Evolutionary conservation across 305 asterid genomes (phyloP), one percentile per base, ranked within the genome.

Genomic region (Fraxinus velutina): DNA sequence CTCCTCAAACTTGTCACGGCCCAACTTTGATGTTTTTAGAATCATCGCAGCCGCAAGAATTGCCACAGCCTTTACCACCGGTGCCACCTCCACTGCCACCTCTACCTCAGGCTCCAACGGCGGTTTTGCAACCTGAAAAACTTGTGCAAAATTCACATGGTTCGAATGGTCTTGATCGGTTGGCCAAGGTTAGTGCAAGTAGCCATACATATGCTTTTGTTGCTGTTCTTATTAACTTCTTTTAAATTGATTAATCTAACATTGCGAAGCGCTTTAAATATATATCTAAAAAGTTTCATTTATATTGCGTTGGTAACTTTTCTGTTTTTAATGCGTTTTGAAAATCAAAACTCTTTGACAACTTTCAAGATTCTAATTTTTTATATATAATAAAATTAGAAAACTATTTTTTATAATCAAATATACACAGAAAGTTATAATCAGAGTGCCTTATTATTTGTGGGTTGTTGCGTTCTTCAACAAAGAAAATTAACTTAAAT

Each of bases 101-200:
- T 17, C 86, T 72, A 4, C 76, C 85, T 19, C 60, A 76, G 15
- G 37, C 74, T 22, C 86, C 83, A 36, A 44, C 21, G n/a, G 32
- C 75, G 73, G 83, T 71, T 77, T 42, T 80, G 60, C 86, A 84
- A 73, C 42, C 70, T 27, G 91, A 82, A 21, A 81, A 75, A 73
- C 73, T 13, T 74, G 80, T 78, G 55, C 94, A 83, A 78, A 86
- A 85, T 64, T 90, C 93, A 27, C 87, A 80, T 76, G 92, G 88
- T 52, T 87, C 92, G 30, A 81, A 85, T 74, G 94, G 88, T 57
- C 80, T 78, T 76, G 91, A 88, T 86, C 89, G 87, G 76, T 77
- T 84, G 83, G 85, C 77, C 13, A 91, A 91, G 97, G 94, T 92
- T 15, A 85, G 90, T 84, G 44, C 39, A 39, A 39, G 1, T 8